Conservation (phyloP, 2,329 filamentous ascomycete genomes). For the Colletotrichum magnum region DNA sequence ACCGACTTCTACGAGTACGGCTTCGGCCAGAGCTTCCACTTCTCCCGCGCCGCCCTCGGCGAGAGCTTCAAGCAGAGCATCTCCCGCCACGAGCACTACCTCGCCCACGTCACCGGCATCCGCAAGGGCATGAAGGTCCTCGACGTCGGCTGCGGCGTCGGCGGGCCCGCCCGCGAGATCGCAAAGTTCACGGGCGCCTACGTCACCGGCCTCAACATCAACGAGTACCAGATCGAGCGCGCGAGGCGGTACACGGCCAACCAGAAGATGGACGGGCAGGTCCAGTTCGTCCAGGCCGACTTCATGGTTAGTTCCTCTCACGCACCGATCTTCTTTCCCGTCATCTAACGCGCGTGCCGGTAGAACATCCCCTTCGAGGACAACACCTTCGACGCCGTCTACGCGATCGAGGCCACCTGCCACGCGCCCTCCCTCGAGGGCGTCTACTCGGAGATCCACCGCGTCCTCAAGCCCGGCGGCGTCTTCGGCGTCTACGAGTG, state of each 20-base stretch:
- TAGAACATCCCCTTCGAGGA: slow-evolving; percentile 76
- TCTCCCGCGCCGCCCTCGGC: slow-evolving; percentile 90
- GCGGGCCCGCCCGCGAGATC: slow-evolving; percentile 95
- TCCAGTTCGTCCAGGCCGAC: slow-evolving; percentile 92
- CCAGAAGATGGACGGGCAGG: slow-evolving; percentile 84
- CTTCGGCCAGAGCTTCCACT: slow-evolving; percentile 97
- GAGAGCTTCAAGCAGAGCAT: slow-evolving; percentile 94
- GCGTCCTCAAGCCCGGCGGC: slow-evolving; percentile 95
- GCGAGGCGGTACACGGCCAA: slow-evolving; percentile 88
- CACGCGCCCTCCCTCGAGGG: slow-evolving; percentile 92
- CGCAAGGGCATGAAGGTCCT: slow-evolving; percentile 90
- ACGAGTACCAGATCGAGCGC: slow-evolving; percentile 98
- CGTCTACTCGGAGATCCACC: slow-evolving; percentile 95
- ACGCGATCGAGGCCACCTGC: slow-evolving; percentile 97
- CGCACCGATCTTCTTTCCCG: no score
- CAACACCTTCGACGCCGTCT: slow-evolving; percentile 93
- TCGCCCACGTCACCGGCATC: slow-evolving; percentile 90
- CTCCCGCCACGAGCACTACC: slow-evolving; percentile 97
- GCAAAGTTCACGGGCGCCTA: slow-evolving; percentile 94
- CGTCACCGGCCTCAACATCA: slow-evolving; percentile 95
- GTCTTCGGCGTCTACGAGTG: slow-evolving; percentile 98
- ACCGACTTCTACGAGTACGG: slow-evolving; percentile 97
- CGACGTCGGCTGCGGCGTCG: slow-evolving; percentile 97
- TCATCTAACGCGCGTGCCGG: no score
- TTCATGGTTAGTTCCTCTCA: slow-evolving; percentile 78